These are phyloP conservation scores for Amaranthus cruentus DNA, from an alignment of 148 eudicot genomes.

Conservation along the genomic window DNA sequence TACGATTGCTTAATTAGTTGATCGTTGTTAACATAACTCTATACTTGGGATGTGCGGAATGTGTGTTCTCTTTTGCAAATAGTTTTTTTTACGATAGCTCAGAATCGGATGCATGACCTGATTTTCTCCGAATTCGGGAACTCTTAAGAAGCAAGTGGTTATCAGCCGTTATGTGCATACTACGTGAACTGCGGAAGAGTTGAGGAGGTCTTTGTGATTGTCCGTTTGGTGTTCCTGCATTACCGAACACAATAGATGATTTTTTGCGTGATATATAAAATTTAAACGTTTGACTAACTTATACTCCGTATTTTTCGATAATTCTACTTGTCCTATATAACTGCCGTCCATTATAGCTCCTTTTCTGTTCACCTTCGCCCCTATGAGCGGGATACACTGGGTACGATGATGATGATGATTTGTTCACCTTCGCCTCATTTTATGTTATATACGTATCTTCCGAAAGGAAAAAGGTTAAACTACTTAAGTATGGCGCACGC, in stretches of 20 bases:
- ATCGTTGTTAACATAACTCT: not conserved
- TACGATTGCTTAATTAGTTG: not conserved
- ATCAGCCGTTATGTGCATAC: conserved; percentile 40
- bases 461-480: not conserved
- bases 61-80: not conserved
- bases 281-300: not conserved
- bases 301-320: not conserved
- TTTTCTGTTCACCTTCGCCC: not conserved
- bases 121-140: conserved; percentile 35
- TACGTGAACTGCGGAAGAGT: conserved; percentile 28
- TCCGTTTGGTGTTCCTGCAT: conserved; percentile 48
- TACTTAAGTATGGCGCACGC: not conserved
- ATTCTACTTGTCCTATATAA: not conserved
- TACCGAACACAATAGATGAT: not conserved
- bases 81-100: conserved; percentile 36
- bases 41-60: not conserved
- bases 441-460: too few species aligned
- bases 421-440: not conserved
- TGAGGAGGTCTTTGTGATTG: conserved; percentile 51
- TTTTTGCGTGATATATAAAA: not conserved
- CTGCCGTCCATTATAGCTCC: not conserved
- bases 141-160: conserved; percentile 27
- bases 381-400: too few species aligned
- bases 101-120: conserved; percentile 71
- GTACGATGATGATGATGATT: not conserved